Conservation (phyloP, 2,329 filamentous ascomycete species). For the Paracoccidioides lutzii region DNA sequence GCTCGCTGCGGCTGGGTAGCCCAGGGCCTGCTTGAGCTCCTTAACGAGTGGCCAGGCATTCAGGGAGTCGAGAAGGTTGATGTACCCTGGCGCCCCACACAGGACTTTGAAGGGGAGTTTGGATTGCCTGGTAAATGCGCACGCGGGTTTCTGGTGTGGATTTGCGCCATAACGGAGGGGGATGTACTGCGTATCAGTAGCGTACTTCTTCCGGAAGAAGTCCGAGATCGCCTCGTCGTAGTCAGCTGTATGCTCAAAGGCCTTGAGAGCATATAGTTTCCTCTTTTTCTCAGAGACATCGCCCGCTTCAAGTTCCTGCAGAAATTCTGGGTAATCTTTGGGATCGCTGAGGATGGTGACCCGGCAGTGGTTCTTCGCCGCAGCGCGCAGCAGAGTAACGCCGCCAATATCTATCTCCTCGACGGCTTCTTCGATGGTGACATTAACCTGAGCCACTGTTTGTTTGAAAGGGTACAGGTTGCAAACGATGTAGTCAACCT, state of each 20-base stretch:
- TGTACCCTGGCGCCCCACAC: constrained; percentile 80
- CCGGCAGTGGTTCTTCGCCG: constrained; percentile 92
- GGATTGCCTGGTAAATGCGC: constrained; percentile 61
- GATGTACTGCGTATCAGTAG: constrained; percentile 72
- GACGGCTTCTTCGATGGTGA: constrained; percentile 90
- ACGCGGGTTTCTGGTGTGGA: constrained; percentile 94
- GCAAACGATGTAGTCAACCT: constrained; percentile 93
- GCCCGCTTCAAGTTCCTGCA: constrained; percentile 74
- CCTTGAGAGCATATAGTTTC: constrained; percentile 86
- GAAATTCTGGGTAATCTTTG: constrained; percentile 82
- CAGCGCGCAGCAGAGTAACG: constrained; percentile 88
- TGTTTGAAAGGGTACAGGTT: constrained; percentile 99
- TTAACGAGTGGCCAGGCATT: constrained; percentile 97
- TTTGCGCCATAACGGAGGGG: constrained; percentile 90
- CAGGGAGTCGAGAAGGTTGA: constrained; percentile 90
- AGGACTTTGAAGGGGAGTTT: constrained; percentile 91
- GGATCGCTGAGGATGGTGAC: constrained; percentile 96
- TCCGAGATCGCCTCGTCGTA: constrained; percentile 90
- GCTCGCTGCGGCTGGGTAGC: constrained; percentile 80
- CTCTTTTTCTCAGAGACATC: constrained; percentile 76
- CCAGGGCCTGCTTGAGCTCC: constrained; percentile 81
- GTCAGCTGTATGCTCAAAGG: constrained; percentile 94
- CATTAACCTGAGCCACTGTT: constrained; percentile 90
- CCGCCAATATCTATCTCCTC: constrained; percentile 99
- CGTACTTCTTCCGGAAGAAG: constrained; percentile 97